Evolutionary conservation across 345 rosid species (phyloP).

Genomic region (Aquilaria sinensis): DNA sequence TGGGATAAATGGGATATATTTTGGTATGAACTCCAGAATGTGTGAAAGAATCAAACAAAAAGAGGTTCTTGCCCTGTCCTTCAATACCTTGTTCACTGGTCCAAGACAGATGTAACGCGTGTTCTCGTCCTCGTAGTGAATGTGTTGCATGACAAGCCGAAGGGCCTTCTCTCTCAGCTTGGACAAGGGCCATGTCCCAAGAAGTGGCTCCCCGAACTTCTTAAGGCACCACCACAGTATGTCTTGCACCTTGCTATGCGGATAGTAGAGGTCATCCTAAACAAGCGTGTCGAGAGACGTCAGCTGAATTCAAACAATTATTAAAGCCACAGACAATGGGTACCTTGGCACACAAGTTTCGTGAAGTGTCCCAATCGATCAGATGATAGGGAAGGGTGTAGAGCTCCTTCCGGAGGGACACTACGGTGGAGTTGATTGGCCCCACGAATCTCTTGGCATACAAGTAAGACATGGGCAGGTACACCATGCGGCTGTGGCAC

Average conservation of each 20-base stretch:
- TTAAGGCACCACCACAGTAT: slow-evolving; percentile 46
- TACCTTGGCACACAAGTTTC: slow-evolving; percentile 48
- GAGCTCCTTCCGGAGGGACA: slow-evolving; percentile 52
- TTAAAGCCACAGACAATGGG: neutral
- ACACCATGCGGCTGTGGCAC: slow-evolving; percentile 50
- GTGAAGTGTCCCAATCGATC: slow-evolving; percentile 46
- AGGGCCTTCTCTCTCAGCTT: slow-evolving; percentile 30
- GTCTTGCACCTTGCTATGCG: slow-evolving; percentile 49
- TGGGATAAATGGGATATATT: too few relatives aligned
- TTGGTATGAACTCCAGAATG: too few relatives aligned
- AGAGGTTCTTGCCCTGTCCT: too few relatives aligned
- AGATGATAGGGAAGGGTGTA: slow-evolving; percentile 36
- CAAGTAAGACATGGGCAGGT: slow-evolving; percentile 55
- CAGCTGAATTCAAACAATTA: neutral
- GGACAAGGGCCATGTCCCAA: slow-evolving; percentile 46
- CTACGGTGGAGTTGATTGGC: slow-evolving; percentile 25
- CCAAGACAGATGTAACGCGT: slow-evolving; percentile 47
- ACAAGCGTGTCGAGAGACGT: neutral
- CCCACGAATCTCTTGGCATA: slow-evolving; percentile 62
- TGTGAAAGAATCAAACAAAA: too few relatives aligned
- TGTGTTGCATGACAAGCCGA: slow-evolving; percentile 35
- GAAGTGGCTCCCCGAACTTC: slow-evolving; percentile 41
- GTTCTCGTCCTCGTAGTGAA: slow-evolving; percentile 58
- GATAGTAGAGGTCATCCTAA: slow-evolving; percentile 59
- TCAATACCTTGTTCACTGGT: slow-evolving; percentile 46